phyloP scores from a whole-genome alignment of 2,329 filamentous ascomycete genomes.

The Pseudocercospora ulei region DNA sequence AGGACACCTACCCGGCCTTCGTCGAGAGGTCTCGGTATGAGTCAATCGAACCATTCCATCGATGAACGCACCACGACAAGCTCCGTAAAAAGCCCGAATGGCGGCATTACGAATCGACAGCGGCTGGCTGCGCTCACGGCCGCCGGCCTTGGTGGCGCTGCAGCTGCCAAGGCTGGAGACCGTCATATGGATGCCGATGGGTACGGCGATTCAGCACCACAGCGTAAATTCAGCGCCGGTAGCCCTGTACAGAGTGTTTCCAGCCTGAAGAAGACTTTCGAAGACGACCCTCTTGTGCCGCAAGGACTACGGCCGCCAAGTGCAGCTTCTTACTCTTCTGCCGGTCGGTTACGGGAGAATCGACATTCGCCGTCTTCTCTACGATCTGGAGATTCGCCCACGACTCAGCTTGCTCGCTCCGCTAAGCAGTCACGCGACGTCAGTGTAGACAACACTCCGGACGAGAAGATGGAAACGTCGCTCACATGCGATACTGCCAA shows the following conservation, averaged over 20 bases:
- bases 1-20: slow-evolving; percentile 55
- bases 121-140: slow-evolving; percentile 35
- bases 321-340: slow-evolving; percentile 47
- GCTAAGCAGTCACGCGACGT: slow-evolving; percentile 46
- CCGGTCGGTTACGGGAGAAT: slow-evolving; percentile 48
- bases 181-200: slow-evolving; percentile 36
- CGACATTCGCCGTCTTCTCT: slow-evolving; percentile 51
- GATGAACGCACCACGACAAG: slow-evolving; percentile 1
- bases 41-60: slow-evolving; percentile 41
- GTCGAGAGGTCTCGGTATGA: slow-evolving; percentile 53
- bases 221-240: slow-evolving; percentile 22
- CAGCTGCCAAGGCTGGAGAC: slow-evolving; percentile 58
- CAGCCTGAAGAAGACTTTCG: slow-evolving; percentile 49
- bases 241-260: slow-evolving; percentile 91
- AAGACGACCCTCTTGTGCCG: slow-evolving; percentile 42
- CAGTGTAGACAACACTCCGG: slow-evolving; percentile 36
- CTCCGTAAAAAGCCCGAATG: slow-evolving; percentile 26
- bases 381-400: slow-evolving; percentile 49
- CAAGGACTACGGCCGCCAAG: slow-evolving; percentile 30
- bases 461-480: slow-evolving; percentile 39
- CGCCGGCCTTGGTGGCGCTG: slow-evolving; percentile 35
- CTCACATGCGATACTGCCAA: slow-evolving; percentile 39
- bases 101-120: slow-evolving; percentile 34
- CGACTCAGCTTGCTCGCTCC: slow-evolving; percentile 47
- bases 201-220: slow-evolving; percentile 24